Conservation (phyloP, 257 asterid genomes). For the Salvia miltiorrhiza region DNA sequence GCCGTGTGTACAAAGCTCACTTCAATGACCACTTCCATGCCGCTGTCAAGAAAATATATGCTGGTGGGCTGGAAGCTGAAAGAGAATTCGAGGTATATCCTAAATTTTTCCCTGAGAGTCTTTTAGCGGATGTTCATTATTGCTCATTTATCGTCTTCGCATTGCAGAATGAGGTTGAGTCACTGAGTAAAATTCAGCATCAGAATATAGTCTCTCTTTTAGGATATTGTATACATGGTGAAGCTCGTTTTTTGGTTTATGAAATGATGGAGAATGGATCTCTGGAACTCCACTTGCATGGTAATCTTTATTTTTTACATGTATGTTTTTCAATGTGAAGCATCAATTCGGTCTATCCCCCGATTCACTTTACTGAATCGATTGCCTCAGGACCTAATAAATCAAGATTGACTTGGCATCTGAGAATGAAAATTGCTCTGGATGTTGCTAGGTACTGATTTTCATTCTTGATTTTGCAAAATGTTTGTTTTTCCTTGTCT, state of each 20-base stretch:
- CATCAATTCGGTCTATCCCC: neutral
- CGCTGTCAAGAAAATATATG: slow-evolving; percentile 65
- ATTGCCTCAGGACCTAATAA: slow-evolving; percentile 55
- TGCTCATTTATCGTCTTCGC: slow-evolving; percentile 13
- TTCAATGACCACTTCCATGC: slow-evolving; percentile 54
- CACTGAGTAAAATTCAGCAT: slow-evolving; percentile 71
- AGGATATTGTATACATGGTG: slow-evolving; percentile 72
- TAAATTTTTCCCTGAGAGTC: neutral
- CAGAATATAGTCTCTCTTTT: slow-evolving; percentile 79
- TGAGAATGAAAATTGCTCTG: slow-evolving; percentile 88
- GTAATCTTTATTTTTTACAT: slow-evolving; percentile 29
- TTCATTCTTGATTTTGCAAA: neutral
- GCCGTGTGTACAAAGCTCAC: slow-evolving; percentile 73
- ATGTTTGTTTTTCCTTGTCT: neutral
- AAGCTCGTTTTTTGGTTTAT: slow-evolving; percentile 67
- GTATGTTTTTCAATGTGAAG: neutral
- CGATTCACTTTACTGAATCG: neutral
- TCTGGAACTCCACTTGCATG: slow-evolving; percentile 75
- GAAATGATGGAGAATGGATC: slow-evolving; percentile 93
- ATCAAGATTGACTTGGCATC: slow-evolving; percentile 73
- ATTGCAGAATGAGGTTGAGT: slow-evolving; percentile 80
- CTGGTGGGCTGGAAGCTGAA: slow-evolving; percentile 57
- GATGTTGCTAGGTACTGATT: slow-evolving; percentile 79
- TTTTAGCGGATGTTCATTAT: slow-evolving; percentile 5
- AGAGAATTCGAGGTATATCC: slow-evolving; percentile 66